A percentile compares a stretch with the other conserved stretches of the same genome.
phyloP scores from a whole-genome alignment of 1,284 basidiomycete species.

The Nidula niveotomentosa region DNA sequence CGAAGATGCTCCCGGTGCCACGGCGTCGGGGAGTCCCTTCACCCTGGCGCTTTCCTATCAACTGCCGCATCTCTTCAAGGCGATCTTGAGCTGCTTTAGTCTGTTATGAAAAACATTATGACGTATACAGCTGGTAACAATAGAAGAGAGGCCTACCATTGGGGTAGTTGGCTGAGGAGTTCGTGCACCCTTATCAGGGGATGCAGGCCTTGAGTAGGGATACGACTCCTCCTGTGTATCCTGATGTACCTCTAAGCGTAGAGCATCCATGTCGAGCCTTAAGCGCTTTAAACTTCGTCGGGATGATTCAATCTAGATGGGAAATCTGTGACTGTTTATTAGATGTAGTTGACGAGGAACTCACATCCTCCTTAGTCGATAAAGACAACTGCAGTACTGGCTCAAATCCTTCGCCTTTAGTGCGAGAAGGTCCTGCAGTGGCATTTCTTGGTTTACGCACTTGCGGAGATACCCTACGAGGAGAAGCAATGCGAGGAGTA shows the following conservation, averaged over 20 bases:
- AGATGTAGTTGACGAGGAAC: conserved; percentile 14
- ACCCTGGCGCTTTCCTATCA: conserved; percentile 61
- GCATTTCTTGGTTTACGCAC: conserved; percentile 29
- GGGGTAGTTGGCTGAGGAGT: conserved; percentile 39
- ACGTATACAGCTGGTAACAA: neutral
- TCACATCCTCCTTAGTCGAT: conserved; percentile 69
- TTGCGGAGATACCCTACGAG: conserved; percentile 56
- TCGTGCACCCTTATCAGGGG: conserved; percentile 54
- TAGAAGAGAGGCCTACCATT: conserved; percentile 32
- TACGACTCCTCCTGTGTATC: conserved; percentile 25
- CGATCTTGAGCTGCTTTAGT: conserved; percentile 71
- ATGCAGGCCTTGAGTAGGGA: conserved; percentile 41
- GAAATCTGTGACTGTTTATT: no score
- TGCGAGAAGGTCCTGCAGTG: conserved; percentile 15
- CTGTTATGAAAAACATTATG: conserved; percentile 31
- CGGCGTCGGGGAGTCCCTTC: conserved; percentile 50
- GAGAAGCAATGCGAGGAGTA: conserved; percentile 43
- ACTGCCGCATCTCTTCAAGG: conserved; percentile 74
- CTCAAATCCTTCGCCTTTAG: conserved; percentile 35
- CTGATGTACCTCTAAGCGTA: conserved; percentile 23
- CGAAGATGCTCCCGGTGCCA: conserved; percentile 27
- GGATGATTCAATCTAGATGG: conserved; percentile 60
- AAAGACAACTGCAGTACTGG: conserved; percentile 46
- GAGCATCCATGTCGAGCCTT: conserved; percentile 54
- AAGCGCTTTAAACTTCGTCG: conserved; percentile 69